phyloP scores from a whole-genome alignment of 306 rosid species.

The Lathyrus oleraceus region DNA sequence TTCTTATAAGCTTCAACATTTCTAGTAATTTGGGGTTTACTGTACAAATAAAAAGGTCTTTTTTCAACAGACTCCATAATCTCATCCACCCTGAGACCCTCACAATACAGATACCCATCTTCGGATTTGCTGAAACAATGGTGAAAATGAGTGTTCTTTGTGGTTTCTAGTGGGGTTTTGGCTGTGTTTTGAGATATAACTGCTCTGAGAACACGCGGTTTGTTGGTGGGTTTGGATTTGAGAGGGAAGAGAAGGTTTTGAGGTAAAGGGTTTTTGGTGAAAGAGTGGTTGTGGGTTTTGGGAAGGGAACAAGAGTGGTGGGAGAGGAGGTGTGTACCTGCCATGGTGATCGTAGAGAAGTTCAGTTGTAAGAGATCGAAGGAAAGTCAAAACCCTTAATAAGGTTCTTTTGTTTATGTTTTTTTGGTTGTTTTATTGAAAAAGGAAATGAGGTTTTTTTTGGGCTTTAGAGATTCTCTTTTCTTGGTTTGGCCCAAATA shows the following conservation, averaged over 20 bases:
- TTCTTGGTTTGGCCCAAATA: neutral
- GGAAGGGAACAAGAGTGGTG: constrained; percentile 49
- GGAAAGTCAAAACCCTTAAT: neutral
- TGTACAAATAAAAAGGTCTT: constrained; percentile 87
- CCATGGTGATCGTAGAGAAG: constrained; percentile 43
- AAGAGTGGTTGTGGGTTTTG: constrained; percentile 41
- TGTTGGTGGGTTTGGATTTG: constrained; percentile 40
- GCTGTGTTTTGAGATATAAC: constrained; percentile 59
- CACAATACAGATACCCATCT: constrained; percentile 83
- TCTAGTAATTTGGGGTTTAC: constrained; percentile 86
- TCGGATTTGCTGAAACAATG: constrained; percentile 79
- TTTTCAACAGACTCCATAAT: constrained; percentile 84
- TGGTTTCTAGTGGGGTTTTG: constrained; percentile 35
- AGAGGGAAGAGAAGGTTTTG: constrained; percentile 34
- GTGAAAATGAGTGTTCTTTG: constrained; percentile 45
- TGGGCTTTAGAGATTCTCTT: neutral
- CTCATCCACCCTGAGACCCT: constrained; percentile 70
- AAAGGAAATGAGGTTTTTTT: neutral
- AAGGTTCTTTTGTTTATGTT: neutral
- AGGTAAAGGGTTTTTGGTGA: constrained; percentile 41
- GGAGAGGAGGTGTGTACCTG: constrained; percentile 50
- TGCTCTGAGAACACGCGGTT: constrained; percentile 50
- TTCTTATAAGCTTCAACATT: constrained; percentile 77
- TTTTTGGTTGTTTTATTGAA: neutral
- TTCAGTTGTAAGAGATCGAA: neutral